Evolutionary conservation across 2,329 filamentous ascomycete species (phyloP), one percentile per base, ranked within the genome.

Genomic region (Sclerotinia spermophila): DNA sequence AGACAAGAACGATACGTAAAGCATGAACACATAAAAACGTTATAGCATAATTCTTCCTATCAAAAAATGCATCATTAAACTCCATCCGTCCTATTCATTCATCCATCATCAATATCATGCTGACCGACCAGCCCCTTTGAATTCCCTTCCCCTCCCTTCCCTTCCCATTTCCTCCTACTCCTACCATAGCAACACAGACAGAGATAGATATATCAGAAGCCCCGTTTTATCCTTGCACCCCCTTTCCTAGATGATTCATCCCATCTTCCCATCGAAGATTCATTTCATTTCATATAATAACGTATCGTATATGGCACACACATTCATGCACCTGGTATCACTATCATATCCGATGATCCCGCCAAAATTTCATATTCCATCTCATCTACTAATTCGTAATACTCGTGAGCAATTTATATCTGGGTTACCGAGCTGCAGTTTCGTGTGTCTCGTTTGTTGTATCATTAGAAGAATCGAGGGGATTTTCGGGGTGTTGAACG

Each of bases 241-340:
- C 62, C 35, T 65, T 65, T 64, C 48, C 66, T 42, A 53, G 38
- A 53, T 42, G 30, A 10, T 42, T 48, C 42, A 27, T 51, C 67
- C 38, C 48, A 53, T 53, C n/a, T 58, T 21, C 33, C 11, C 35
- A 15, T 58, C 21, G 19, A 24, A 24, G 13, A 35, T 64, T 38
- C 67, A 51, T 51, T 51, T 65, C 62, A 30, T 21, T 53, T 53
- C 45, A 53, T 53, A 53, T 55, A 53, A 65, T 40, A 53, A 40
- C 45, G n/a, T 66, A 53, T 66, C 45, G 51, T 66, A 66, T 66
- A 66, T 66, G 62, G 35, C 35, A 66, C 51, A 66, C n/a, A 53
- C 35, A 66, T 30, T n/a, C 62, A 66, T 53, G 35, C 62, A 53
- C 45, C 62, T 66, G 62, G 62, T 66, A 66, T 66, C 62, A 66